A percentile compares a stretch with the other conserved stretches of the same genome.
Conservation (phyloP, 2,329 filamentous ascomycete genomes). For the Exophiala dermatitidis region DNA sequence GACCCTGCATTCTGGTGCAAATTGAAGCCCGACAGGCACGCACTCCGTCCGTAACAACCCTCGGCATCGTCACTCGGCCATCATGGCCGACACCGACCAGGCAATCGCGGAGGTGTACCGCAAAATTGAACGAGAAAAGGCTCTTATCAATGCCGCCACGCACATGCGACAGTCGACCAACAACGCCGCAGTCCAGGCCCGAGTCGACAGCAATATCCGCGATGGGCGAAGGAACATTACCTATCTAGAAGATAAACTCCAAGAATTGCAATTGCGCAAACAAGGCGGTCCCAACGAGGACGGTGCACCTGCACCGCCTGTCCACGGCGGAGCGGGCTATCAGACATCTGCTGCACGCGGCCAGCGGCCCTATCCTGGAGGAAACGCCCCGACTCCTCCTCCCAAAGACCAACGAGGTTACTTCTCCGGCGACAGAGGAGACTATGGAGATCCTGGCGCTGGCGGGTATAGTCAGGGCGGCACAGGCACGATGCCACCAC, state of each 20-base stretch:
- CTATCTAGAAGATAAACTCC: constrained; percentile 89
- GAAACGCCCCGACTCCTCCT: constrained; percentile 56
- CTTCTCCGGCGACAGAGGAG: constrained; percentile 49
- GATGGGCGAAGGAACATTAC: constrained; percentile 88
- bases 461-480: constrained; percentile 54
- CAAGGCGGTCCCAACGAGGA: constrained; percentile 46
- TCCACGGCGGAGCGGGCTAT: constrained; percentile 37
- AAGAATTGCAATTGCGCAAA: constrained; percentile 76
- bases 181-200: constrained; percentile 83
- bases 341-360: constrained; percentile 29
- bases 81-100: constrained; percentile 55
- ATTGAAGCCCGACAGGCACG: constrained; percentile 4
- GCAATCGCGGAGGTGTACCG: constrained; percentile 73
- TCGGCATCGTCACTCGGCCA: constrained; percentile 28
- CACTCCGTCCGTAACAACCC: background rate
- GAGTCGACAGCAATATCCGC: constrained; percentile 87
- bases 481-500: constrained; percentile 69
- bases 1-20: constrained; percentile 12
- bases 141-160: constrained; percentile 86
- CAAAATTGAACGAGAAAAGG: constrained; percentile 97
- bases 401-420: constrained; percentile 59
- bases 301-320: constrained; percentile 44
- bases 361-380: constrained; percentile 22
- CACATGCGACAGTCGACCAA: constrained; percentile 93
- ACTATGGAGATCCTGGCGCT: constrained; percentile 53